These are phyloP conservation scores for Globisporangium paroecandrum DNA, from an alignment of 352 stramenopile genomes.

Conservation along the genomic window DNA sequence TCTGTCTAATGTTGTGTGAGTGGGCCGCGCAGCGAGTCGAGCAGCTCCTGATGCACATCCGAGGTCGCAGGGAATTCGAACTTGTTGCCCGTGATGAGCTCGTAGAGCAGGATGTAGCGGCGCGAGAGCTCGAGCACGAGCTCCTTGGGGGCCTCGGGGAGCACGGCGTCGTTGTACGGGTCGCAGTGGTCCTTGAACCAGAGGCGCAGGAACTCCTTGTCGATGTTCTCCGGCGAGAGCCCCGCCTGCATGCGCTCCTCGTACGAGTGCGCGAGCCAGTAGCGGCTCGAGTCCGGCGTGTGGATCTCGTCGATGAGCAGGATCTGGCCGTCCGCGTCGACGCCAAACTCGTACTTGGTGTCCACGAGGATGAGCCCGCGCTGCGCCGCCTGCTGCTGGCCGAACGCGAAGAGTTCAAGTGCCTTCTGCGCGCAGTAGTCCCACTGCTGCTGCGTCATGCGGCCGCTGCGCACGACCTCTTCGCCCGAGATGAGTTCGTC, in stretches of 20 bases:
- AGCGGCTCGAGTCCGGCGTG: constrained; percentile 97
- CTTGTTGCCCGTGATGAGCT: constrained; percentile 96
- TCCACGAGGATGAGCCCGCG: constrained; percentile 98
- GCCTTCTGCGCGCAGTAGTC: constrained; percentile 93
- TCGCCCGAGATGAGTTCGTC: constrained; percentile 96
- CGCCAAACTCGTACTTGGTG: constrained; percentile 95
- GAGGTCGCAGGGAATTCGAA: constrained; percentile 84
- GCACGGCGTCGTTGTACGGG: constrained; percentile 94
- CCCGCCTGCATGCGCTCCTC: constrained; percentile 81
- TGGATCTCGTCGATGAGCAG: constrained; percentile 98
- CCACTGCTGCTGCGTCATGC: constrained; percentile 97
- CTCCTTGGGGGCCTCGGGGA: constrained; percentile 95
- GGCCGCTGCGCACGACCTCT: constrained; percentile 91
- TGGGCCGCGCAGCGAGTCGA: constrained; percentile 43
- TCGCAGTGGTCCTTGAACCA: constrained; percentile 99
- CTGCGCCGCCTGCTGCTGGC: constrained; percentile 88
- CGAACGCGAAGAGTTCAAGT: constrained; percentile 91
- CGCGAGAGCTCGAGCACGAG: constrained; percentile 95
- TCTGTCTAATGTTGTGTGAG: constrained; percentile 18
- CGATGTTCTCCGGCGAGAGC: constrained; percentile 97
- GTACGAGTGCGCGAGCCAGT: constrained; percentile 91
- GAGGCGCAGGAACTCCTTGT: constrained; percentile 99
- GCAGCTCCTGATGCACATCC: constrained; percentile 38
- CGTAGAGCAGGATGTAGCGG: constrained; percentile 98
- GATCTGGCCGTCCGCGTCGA: constrained; percentile 88